These are phyloP conservation scores for Trichomonas gallinae DNA, from an alignment of 208 protist species.

Conservation along the genomic window DNA sequence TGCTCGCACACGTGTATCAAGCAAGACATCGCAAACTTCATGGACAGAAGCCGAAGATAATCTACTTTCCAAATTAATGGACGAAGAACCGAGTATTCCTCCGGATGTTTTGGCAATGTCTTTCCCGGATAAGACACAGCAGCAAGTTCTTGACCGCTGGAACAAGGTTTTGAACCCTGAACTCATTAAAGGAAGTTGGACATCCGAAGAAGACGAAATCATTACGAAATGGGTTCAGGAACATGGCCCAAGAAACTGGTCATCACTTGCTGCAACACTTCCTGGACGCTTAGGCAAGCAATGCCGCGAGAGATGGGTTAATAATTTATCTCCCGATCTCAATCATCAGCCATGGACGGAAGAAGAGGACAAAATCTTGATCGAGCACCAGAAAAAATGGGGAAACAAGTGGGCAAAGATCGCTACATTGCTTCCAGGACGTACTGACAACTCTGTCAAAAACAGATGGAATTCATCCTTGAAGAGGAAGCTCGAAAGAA, in stretches of 20 bases:
- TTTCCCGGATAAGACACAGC: not conserved
- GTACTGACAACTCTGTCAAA: conserved; percentile 1
- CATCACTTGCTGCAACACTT: not conserved
- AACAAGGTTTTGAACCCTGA: conserved; percentile 14
- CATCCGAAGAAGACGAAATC: not conserved
- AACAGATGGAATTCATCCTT: not conserved
- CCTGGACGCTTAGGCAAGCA: not conserved
- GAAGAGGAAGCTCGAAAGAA: not conserved
- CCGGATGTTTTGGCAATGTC: not conserved
- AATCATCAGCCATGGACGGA: not conserved
- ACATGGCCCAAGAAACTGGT: conserved; percentile 4
- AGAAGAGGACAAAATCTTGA: not conserved
- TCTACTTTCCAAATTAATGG: not conserved
- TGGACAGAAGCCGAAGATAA: not conserved
- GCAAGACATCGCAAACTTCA: not conserved
- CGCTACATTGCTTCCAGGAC: not conserved
- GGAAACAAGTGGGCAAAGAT: conserved; percentile 19
- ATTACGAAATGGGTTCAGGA: conserved; percentile 9
- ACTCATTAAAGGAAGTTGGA: not conserved
- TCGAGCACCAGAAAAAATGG: not conserved
- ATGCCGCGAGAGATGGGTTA: not conserved
- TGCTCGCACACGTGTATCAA: not conserved
- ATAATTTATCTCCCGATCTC: not conserved
- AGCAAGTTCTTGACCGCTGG: not conserved
- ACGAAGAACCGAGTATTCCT: not conserved